Evolutionary conservation across 2,329 filamentous ascomycete species (phyloP), one percentile per base, ranked within the genome.

Genomic region (Aspergillus phoenicis): DNA sequence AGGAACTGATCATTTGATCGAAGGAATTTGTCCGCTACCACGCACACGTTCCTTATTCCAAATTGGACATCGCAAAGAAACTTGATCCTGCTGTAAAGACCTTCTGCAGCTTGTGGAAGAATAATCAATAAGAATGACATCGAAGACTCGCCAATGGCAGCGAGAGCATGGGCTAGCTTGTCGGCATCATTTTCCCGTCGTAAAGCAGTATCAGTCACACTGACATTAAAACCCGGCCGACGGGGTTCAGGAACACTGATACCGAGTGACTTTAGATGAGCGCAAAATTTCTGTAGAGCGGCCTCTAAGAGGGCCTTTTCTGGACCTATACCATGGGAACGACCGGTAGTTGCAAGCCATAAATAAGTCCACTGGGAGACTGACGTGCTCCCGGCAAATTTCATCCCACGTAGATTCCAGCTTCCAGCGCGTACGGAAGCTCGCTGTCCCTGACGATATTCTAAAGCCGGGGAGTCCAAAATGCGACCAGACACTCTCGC

Each of bases 151-250:
- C 8, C 2, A 8, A 45, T 20, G 20, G 17, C 45, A 7, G 33
- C 28, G 20, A 58, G 49, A 7, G 33, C 24, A 45, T 45, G 24
- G 20, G 49, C 26, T 30, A 48, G 33, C 20, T 26, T n/a, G 30
- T 57, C 28, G 8, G 36, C 26, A 13, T 53, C 49, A 13, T 26
- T 22, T 10, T 54, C 57, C 17, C n/a, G 10, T n/a, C 33, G 89
- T 84, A 0, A 89, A 68, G 93, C 87, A 0, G 79, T 71, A 0
- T 58, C 38, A 10, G 24, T 33, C 15, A 49, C 5, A 7, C 22
- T n/a, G 2, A 30, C 26, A n/a, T 49, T 5, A n/a, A 49, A 5
- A 0, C 47, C 47, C 26, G 47, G 47, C 8, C 15, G 8, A 33
- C 6, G 4, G 20, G 47, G 13, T 2, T 49, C 47, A n/a, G 15